phyloP scores from a whole-genome alignment of 805 yeast genomes.

The Torulaspora franciscae region DNA sequence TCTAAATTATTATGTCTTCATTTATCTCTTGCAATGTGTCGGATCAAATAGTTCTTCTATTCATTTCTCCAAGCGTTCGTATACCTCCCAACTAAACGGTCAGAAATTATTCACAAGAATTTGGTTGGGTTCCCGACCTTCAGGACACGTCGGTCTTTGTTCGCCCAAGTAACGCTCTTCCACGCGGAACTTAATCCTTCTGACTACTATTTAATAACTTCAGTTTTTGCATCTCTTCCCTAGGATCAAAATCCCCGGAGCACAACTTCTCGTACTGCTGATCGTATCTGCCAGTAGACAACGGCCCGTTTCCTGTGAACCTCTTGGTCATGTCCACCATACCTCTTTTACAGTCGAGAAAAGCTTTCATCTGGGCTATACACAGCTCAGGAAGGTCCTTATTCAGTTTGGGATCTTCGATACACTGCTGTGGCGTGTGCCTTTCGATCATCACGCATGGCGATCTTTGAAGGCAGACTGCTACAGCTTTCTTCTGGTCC shows the following conservation, averaged over 20 bases:
- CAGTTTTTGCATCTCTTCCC: slow-evolving; percentile 72
- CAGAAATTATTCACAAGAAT: no score
- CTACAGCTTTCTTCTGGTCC: slow-evolving; percentile 92
- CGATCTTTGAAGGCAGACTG: slow-evolving; percentile 90
- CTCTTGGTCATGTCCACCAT: slow-evolving; percentile 87
- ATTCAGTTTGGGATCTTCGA: slow-evolving; percentile 72
- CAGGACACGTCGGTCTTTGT: no score
- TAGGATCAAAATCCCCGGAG: slow-evolving; percentile 75
- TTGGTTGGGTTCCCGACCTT: no score
- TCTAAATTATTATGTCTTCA: no score
- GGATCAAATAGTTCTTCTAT: no score
- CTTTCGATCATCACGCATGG: slow-evolving; percentile 93
- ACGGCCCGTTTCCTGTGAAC: slow-evolving; percentile 88
- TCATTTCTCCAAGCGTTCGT: no score
- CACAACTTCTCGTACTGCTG: slow-evolving; percentile 77
- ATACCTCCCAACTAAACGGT: no score
- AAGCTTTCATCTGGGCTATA: slow-evolving; percentile 75
- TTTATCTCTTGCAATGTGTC: no score
- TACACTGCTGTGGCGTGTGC: slow-evolving; percentile 82
- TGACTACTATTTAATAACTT: slow-evolving; percentile 52
- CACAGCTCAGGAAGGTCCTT: slow-evolving; percentile 83
- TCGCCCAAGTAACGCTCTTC: background rate
- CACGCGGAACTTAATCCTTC: slow-evolving; percentile 29
- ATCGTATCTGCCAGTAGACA: slow-evolving; percentile 89
- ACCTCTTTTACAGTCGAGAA: slow-evolving; percentile 86